Conservation (phyloP, 2,329 filamentous ascomycete genomes). For the Fusarium sp. region DNA sequence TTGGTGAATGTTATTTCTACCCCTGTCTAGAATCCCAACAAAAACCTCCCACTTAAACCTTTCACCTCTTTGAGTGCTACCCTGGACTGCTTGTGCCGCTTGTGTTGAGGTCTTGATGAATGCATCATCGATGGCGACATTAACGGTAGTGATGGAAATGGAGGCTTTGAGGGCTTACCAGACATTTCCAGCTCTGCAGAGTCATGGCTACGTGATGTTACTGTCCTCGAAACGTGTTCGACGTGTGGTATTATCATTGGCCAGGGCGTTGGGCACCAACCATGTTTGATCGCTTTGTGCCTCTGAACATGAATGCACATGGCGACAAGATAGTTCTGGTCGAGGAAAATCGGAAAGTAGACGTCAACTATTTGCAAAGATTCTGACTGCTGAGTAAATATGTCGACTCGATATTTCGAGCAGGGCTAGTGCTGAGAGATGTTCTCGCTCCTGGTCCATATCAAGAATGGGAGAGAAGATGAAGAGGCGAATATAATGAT, state of each 20-base stretch:
- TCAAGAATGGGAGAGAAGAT: neutral
- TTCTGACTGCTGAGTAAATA: neutral
- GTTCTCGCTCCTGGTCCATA: neutral
- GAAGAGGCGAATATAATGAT: neutral
- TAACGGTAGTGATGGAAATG: neutral
- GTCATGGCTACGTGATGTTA: neutral
- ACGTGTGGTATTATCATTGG: neutral
- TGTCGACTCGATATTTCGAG: neutral
- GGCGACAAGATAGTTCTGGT: neutral
- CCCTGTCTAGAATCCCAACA: neutral
- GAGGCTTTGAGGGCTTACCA: neutral
- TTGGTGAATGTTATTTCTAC: neutral
- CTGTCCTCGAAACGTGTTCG: neutral
- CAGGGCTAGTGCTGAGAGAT: neutral
- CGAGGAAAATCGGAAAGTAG: neutral
- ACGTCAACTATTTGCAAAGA: neutral
- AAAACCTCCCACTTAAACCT: neutral
- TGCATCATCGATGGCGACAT: neutral
- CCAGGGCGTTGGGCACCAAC: neutral
- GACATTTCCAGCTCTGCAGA: neutral
- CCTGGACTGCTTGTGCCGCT: neutral
- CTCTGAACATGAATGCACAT: neutral
- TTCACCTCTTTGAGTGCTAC: neutral
- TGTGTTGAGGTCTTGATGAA: neutral
- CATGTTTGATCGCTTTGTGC: neutral